Percentiles rank a stretch among this genome's conserved stretches.
phyloP scores from a whole-genome alignment of 371 early-diverging fungal species.

The Mortierella sp. region DNA sequence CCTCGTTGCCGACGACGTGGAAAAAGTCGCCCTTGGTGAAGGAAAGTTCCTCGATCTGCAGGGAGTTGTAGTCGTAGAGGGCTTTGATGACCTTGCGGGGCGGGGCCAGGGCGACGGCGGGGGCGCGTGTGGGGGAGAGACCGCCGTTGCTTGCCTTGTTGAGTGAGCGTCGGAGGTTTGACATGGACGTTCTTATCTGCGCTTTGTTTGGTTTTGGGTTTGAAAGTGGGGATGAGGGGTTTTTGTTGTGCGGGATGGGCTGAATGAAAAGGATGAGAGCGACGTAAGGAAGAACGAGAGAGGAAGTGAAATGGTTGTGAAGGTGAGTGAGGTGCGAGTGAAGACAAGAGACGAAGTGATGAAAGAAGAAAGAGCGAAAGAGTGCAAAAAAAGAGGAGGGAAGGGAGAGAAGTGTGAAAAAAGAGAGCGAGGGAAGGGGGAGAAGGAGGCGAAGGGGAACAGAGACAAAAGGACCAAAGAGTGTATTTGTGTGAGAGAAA shows the following conservation, averaged over 20 bases:
- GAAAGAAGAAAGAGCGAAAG: not conserved
- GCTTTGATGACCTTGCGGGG: conserved; percentile 93
- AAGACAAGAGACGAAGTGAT: not conserved
- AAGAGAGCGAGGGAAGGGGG: not conserved
- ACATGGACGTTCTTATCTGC: conserved; percentile 16
- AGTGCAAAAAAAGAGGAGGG: not conserved
- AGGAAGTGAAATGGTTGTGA: not conserved
- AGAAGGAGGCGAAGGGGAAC: conserved; percentile 3
- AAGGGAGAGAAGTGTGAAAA: not conserved
- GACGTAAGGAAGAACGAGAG: not conserved
- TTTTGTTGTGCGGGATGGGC: not conserved
- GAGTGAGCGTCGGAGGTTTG: conserved; percentile 48
- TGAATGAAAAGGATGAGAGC: not conserved
- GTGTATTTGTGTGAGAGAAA: not conserved
- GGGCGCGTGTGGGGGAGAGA: conserved; percentile 31
- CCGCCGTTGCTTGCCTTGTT: conserved; percentile 37
- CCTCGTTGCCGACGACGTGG: conserved; percentile 87
- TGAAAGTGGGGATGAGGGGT: not conserved
- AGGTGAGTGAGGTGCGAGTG: not conserved
- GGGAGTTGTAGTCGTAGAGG: conserved; percentile 77
- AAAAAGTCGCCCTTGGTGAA: conserved; percentile 92
- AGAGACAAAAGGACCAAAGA: conserved; percentile 3
- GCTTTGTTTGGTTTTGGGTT: conserved; percentile 10
- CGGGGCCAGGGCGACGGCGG: conserved; percentile 55
- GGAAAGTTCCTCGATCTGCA: conserved; percentile 78